phyloP scores from a whole-genome alignment of 495 filamentous ascomycete genomes.

The Haplographium delicatum region DNA sequence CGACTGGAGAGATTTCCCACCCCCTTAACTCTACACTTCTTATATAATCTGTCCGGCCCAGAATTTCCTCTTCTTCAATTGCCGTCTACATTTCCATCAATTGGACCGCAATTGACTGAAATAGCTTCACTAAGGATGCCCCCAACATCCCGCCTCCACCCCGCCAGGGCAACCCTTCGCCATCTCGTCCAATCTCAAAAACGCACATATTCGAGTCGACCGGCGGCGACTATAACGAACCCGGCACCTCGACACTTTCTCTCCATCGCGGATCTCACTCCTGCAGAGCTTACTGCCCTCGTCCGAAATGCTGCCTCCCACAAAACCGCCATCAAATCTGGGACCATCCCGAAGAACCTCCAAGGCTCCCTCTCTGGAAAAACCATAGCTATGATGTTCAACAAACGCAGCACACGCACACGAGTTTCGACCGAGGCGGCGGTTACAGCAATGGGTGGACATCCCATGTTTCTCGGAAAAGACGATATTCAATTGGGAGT shows the following conservation, averaged over 20 bases:
- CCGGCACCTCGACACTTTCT: constrained; percentile 73
- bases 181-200: constrained; percentile 11
- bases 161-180: constrained; percentile 16
- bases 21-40: too few species aligned
- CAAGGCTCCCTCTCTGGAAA: constrained; percentile 58
- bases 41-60: too few species aligned
- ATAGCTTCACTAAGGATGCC: constrained; percentile 15
- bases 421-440: constrained; percentile 89
- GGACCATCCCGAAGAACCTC: constrained; percentile 52
- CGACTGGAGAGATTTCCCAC: too few species aligned
- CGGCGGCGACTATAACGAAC: constrained; percentile 15
- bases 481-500: constrained; percentile 95
- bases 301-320: constrained; percentile 72
- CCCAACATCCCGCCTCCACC: constrained; percentile 19
- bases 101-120: constrained; percentile 10
- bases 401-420: constrained; percentile 88
- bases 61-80: background rate
- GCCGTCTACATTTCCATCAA: constrained; percentile 5
- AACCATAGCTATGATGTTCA: constrained; percentile 93
- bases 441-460: constrained; percentile 74
- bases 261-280: constrained; percentile 79
- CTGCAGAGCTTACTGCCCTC: constrained; percentile 71
- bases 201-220: constrained; percentile 12
- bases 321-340: constrained; percentile 74
- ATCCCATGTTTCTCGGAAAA: constrained; percentile 93